Evolutionary conservation across 148 eudicot genomes (phyloP).

Genomic region (Talinum fruticosum): DNA sequence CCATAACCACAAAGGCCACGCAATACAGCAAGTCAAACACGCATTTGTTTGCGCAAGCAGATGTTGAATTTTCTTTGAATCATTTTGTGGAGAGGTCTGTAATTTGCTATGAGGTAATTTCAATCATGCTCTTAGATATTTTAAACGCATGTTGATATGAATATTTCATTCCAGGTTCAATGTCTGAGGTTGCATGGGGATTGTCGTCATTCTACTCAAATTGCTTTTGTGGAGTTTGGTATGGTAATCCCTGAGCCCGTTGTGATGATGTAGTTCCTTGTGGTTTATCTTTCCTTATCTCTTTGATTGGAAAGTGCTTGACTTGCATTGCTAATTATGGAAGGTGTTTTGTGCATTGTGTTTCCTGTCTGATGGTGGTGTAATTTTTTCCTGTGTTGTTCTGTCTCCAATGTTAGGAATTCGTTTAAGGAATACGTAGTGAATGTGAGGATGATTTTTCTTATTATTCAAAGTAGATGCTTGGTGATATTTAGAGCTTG

Average conservation of each 20-base stretch:
- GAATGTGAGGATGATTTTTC: no score
- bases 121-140: background rate
- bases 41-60: slow-evolving; percentile 87
- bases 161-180: slow-evolving; percentile 33
- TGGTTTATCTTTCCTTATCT: background rate
- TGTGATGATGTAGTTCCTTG: background rate
- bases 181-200: slow-evolving; percentile 54
- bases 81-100: slow-evolving; percentile 89
- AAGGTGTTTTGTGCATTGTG: no score
- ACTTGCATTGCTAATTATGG: no score
- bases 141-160: background rate
- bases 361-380: no score
- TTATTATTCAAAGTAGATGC: no score
- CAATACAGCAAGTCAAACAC: slow-evolving; percentile 82
- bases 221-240: slow-evolving; percentile 53
- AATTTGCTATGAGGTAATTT: slow-evolving; percentile 13
- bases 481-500: background rate
- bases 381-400: no score
- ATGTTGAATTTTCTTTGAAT: slow-evolving; percentile 82
- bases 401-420: no score
- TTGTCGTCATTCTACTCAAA: slow-evolving; percentile 40
- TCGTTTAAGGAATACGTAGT: no score
- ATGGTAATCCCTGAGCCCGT: slow-evolving; percentile 27
- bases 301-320: background rate
- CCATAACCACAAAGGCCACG: slow-evolving; percentile 80